phyloP scores from a whole-genome alignment of 2,329 filamentous ascomycete genomes.

The Fusarium verticillioides region DNA sequence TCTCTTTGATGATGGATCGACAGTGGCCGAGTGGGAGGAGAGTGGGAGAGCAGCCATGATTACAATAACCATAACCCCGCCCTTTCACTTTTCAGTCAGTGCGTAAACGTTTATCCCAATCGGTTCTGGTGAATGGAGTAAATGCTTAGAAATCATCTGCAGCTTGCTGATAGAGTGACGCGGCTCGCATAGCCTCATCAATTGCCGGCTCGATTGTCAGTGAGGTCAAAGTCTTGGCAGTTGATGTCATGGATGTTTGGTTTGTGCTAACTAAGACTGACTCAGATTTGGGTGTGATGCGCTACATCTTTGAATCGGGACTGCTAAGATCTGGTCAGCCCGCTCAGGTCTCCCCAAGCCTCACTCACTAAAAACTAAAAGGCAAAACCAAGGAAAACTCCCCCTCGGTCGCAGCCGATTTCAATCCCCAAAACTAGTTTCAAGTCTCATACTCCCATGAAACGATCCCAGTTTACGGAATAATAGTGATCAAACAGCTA shows the following conservation, averaged over 20 bases:
- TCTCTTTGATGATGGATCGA: background rate
- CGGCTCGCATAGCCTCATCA: slow-evolving; percentile 1
- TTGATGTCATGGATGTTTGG: background rate
- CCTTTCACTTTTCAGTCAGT: background rate
- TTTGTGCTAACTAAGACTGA: background rate
- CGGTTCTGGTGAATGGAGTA: background rate
- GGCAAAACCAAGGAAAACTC: background rate
- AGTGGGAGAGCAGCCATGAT: background rate
- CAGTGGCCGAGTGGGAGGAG: slow-evolving; percentile 1
- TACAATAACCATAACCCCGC: background rate
- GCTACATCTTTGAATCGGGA: background rate
- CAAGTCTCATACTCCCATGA: background rate
- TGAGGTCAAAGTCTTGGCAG: background rate
- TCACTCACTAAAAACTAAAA: background rate
- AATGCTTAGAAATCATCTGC: background rate
- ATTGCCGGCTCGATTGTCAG: background rate
- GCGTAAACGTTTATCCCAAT: background rate
- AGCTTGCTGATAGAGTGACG: background rate
- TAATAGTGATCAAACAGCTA: background rate
- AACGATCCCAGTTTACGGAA: slow-evolving; percentile 1
- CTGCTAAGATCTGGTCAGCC: background rate
- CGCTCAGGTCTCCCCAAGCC: background rate
- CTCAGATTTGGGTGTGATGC: background rate
- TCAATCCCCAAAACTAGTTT: background rate
- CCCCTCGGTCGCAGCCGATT: background rate